Conservation (phyloP, 2,329 filamentous ascomycete genomes). For the Fusarium sambucinum region DNA sequence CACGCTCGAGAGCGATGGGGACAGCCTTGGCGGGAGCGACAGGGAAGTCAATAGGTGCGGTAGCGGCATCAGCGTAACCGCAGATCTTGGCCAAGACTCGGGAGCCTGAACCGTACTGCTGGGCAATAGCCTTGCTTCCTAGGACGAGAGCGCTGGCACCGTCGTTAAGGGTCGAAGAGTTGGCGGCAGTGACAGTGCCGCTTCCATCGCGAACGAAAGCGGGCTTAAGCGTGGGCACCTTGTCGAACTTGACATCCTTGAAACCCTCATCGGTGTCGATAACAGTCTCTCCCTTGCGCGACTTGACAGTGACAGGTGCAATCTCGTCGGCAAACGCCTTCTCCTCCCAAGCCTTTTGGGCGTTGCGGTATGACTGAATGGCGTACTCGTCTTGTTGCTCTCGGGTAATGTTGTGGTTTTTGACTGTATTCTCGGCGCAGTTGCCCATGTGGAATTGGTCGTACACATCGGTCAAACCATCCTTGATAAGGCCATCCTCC, state of each 20-base stretch:
- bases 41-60: conserved; percentile 94
- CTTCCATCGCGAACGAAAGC: conserved; percentile 89
- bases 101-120: conserved; percentile 80
- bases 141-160: conserved; percentile 91
- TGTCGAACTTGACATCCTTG: conserved; percentile 86
- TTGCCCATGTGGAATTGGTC: conserved; percentile 98
- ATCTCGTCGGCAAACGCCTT: conserved; percentile 91
- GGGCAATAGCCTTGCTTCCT: conserved; percentile 82
- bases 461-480: conserved; percentile 96
- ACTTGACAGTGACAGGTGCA: conserved; percentile 85
- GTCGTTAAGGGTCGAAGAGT: conserved; percentile 94
- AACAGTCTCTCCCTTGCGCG: conserved; percentile 83
- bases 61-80: conserved; percentile 87
- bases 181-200: conserved; percentile 93
- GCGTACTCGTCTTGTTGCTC: conserved; percentile 93
- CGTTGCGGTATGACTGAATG: conserved; percentile 87
- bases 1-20: conserved; percentile 86
- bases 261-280: conserved; percentile 90
- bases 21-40: conserved; percentile 93
- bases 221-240: conserved; percentile 86
- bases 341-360: conserved; percentile 88
- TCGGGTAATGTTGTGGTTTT: conserved; percentile 83
- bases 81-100: conserved; percentile 89
- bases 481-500: conserved; percentile 93
- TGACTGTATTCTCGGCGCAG: conserved; percentile 94